Conservation (phyloP, 352 stramenopile genomes). For the Phytophthora quininea region DNA sequence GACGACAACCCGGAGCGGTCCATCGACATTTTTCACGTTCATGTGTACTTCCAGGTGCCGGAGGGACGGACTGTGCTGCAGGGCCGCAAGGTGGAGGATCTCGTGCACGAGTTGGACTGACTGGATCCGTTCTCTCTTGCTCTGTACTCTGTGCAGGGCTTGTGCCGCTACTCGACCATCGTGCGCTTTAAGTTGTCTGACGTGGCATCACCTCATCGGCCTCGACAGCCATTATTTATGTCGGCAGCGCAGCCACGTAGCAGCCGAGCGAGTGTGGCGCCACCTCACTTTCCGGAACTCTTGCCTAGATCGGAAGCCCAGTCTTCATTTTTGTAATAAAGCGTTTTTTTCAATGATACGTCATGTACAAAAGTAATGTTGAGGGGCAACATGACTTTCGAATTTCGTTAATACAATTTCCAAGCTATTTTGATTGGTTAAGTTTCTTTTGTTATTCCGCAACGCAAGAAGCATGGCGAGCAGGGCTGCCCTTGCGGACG, state of each 20-base stretch:
- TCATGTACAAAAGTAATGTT: too few relatives aligned
- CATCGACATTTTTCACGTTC: constrained; percentile 92
- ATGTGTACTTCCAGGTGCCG: constrained; percentile 87
- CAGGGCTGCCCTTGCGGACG: too few relatives aligned
- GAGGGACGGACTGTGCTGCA: constrained; percentile 61
- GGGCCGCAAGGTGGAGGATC: constrained; percentile 63
- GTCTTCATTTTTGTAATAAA: too few relatives aligned
- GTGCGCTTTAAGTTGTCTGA: constrained; percentile 33
- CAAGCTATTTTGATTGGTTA: too few relatives aligned
- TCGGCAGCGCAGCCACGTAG: constrained; percentile 4
- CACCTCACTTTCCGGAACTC: too few relatives aligned
- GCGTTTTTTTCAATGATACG: too few relatives aligned
- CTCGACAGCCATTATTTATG: constrained; percentile 33
- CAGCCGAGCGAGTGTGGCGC: too few relatives aligned
- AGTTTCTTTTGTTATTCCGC: too few relatives aligned
- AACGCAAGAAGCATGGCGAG: too few relatives aligned
- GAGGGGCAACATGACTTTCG: too few relatives aligned
- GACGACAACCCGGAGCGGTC: constrained; percentile 89
- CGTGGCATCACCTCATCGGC: constrained; percentile 8
- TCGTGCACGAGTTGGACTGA: constrained; percentile 80
- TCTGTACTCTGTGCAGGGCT: constrained; percentile 27
- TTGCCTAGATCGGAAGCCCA: too few relatives aligned
- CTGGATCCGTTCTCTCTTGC: constrained; percentile 15
- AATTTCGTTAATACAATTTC: too few relatives aligned
- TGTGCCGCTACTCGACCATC: constrained; percentile 23